These are phyloP conservation scores for Colletotrichum orchidophilum DNA, from an alignment of 2,329 filamentous ascomycete genomes.

Conservation along the genomic window DNA sequence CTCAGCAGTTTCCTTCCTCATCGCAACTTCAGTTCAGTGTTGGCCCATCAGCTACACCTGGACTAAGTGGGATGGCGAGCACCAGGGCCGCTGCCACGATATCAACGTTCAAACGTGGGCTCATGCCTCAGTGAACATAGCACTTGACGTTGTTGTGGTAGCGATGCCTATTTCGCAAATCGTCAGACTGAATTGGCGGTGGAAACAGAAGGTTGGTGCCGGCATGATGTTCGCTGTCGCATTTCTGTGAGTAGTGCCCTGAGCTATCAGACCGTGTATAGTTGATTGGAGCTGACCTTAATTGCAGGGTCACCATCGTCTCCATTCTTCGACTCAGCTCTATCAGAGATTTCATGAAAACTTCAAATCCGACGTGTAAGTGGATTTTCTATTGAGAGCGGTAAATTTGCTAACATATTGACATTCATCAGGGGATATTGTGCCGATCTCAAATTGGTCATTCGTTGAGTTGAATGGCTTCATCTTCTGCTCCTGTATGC, in stretches of 20 bases:
- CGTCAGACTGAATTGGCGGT: slow-evolving; percentile 47
- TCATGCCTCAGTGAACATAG: slow-evolving; percentile 57
- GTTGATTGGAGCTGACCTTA: neutral
- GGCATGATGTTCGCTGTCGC: slow-evolving; percentile 50
- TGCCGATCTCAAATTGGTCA: slow-evolving; percentile 26
- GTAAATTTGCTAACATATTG: too few species aligned
- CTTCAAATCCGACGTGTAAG: slow-evolving; percentile 22
- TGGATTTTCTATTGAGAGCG: neutral
- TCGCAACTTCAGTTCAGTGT: slow-evolving; percentile 56
- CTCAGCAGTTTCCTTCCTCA: slow-evolving; percentile 48
- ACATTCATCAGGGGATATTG: slow-evolving; percentile 2
- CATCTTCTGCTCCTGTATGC: slow-evolving; percentile 30
- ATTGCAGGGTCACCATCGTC: slow-evolving; percentile 1
- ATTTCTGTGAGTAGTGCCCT: neutral
- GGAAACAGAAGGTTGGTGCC: slow-evolving; percentile 55
- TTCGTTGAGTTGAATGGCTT: slow-evolving; percentile 25
- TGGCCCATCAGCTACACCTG: slow-evolving; percentile 58
- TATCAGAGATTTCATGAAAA: slow-evolving; percentile 25
- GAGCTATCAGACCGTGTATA: too few species aligned
- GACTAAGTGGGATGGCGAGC: slow-evolving; percentile 58
- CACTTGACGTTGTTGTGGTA: slow-evolving; percentile 57
- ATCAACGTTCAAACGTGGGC: slow-evolving; percentile 55
- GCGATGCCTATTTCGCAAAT: slow-evolving; percentile 55
- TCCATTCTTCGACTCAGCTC: slow-evolving; percentile 1
- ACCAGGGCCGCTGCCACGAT: slow-evolving; percentile 56